Evolutionary conservation across 129 eudicot species (phyloP), one percentile per base, ranked within the genome.

Genomic region (Flaveria trinervia): DNA sequence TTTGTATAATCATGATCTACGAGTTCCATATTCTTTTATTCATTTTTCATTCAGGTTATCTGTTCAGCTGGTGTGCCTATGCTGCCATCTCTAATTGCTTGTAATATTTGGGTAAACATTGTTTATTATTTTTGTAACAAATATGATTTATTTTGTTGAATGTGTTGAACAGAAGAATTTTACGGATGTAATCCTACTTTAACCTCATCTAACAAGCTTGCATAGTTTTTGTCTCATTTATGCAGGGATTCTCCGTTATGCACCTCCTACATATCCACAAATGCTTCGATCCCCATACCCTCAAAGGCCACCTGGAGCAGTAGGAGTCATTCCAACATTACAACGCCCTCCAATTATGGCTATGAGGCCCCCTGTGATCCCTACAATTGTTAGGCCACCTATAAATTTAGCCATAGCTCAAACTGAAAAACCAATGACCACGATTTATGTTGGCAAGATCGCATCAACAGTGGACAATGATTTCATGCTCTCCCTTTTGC

Each of bases 21-120:
- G 84, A 84, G 83, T 71, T 86, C 77, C 76, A 57, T 86, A 84
- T 80, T 84, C 61, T 86, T 82, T 73, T 82, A 84, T 79, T 85
- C 49, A 67, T 28, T 79, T 73, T 72, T 83, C 82, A 81, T 87
- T 88, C 97, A 90, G 92, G 97, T 84, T 86, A 67, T 88, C 73
- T 90, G 84, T 89, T 90, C 92, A 76, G 90, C 88, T 84, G 96
- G 89, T 93, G 96, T 93, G 92, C 89, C 91, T 86, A 62, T 90
- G 88, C 92, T 86, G 88, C 86, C 83, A 82, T 86, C 87, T 86
- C 85, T 84, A 44, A 18, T 68, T 68, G 73, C 73, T 68, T 68
- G 73, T 68, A 68, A 13, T 20, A 12, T 45, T 45, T 68, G 71
- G 71, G 71, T 66, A 66, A 66, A 66, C 71, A 17, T 41, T 39